Evolutionary conservation across 768 basidiomycete species (phyloP), one percentile per base, ranked within the genome.

Genomic region (Rubroboletus satanas): DNA sequence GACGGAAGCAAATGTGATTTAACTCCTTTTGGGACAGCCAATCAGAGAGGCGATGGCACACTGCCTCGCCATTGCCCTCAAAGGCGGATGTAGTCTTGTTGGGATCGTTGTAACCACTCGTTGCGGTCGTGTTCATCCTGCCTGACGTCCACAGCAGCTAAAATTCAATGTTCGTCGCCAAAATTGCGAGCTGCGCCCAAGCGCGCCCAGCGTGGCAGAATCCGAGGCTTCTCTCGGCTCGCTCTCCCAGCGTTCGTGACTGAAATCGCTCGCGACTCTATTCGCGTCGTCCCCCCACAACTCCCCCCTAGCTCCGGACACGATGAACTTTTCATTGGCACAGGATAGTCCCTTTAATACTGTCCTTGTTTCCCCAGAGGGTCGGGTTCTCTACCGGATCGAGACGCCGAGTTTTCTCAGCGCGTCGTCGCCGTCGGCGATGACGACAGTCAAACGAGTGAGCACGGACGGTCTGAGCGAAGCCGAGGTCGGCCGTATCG

Each of bases 121-220:
- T 38, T 26, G 48, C 7, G 17, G 29, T 23, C 52, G 17, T 33
- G 7, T 29, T n/a, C 57, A 45, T 46, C 44, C 35, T 37, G 12
- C 4, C 44, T 38, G 43, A 54, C 51, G 51, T 59, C 53, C 39
- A 33, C 42, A 36, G 31, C 56, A 26, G 46, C 14, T 9, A 29
- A 21, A 41, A 28, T 44, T 11, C 52, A 42, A 49, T 47, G 46
- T 29, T n/a, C 39, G 21, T 49, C 38, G 38, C 18, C 10, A 18
- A 53, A 54, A 52, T 45, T 35, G 44, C 49, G 28, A 54, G 21
- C 44, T 54, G 57, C 43, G 52, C 51, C 32, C 39, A 53, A 12
- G n/a, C 61, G 59, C 68, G 70, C 68, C 44, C 66, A 66, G 18
- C 68, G 70, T 71, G 68, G 70, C 64, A 71, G 61, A 70, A 70